phyloP scores from a whole-genome alignment of 805 yeast species.

The Zygosaccharomyces bisporus region DNA sequence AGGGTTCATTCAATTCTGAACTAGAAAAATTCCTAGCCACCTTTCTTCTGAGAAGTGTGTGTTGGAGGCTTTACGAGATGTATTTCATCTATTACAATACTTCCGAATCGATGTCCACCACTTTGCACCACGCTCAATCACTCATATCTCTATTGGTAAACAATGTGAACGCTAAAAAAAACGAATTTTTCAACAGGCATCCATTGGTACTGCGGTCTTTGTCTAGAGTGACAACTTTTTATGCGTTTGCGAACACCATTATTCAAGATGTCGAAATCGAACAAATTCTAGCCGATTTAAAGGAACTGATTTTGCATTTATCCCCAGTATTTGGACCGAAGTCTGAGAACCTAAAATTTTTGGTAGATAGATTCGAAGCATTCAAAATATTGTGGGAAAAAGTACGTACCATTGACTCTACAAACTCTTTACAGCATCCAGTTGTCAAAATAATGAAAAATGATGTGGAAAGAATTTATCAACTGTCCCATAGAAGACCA shows the following conservation, averaged over 20 bases:
- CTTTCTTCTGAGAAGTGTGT: conserved; percentile 20
- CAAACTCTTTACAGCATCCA: conserved; percentile 25
- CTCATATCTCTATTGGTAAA: conserved; percentile 23
- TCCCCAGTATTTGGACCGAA: conserved; percentile 18
- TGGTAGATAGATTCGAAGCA: conserved; percentile 22
- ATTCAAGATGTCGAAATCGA: conserved; percentile 18
- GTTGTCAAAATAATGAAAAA: conserved; percentile 26
- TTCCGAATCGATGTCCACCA: conserved; percentile 18
- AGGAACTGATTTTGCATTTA: conserved; percentile 20
- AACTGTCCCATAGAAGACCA: conserved; percentile 7
- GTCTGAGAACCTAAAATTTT: conserved; percentile 11
- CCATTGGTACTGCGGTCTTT: conserved; percentile 25
- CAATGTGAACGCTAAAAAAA: conserved; percentile 17
- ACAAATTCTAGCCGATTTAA: conserved; percentile 21
- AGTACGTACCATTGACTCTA: conserved; percentile 22
- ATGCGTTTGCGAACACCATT: conserved; percentile 26
- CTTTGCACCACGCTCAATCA: conserved; percentile 19
- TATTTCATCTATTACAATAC: conserved; percentile 24
- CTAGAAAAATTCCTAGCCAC: conserved; percentile 27
- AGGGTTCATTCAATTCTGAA: conserved; percentile 17
- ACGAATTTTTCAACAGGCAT: conserved; percentile 21
- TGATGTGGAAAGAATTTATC: conserved; percentile 21
- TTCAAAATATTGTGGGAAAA: conserved; percentile 25
- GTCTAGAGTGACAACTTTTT: conserved; percentile 25
- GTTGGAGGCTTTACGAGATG: conserved; percentile 31